A percentile compares a stretch with the other conserved stretches of the same genome.
Conservation (phyloP, 2,329 filamentous ascomycete species). For the Aspergillus udagawae region DNA sequence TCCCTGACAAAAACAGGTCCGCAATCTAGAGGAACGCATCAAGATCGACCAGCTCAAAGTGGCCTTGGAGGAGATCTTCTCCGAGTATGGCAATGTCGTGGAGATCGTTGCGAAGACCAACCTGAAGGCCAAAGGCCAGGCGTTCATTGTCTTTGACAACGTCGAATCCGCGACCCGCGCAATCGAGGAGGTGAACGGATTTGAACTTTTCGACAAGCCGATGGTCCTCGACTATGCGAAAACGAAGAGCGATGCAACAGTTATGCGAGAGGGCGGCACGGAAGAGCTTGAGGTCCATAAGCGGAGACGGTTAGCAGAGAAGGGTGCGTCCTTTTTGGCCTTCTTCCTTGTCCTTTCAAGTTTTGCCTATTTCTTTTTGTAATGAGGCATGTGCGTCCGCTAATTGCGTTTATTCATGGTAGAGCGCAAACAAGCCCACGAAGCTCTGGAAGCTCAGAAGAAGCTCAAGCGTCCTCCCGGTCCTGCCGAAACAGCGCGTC, state of each 20-base stretch:
- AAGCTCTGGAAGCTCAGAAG: constrained; percentile 73
- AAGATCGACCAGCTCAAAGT: constrained; percentile 74
- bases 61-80: constrained; percentile 72
- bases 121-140: constrained; percentile 88
- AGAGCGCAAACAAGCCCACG: constrained; percentile 77
- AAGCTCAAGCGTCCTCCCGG: constrained; percentile 64
- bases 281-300: constrained; percentile 89
- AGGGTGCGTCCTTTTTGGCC: constrained; percentile 55
- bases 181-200: constrained; percentile 85
- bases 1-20: constrained; percentile 43
- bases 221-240: constrained; percentile 81
- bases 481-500: constrained; percentile 49
- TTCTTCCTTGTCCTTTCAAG: constrained; percentile 5
- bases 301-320: constrained; percentile 77
- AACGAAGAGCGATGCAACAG: constrained; percentile 81
- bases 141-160: constrained; percentile 85
- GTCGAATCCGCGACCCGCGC: constrained; percentile 75
- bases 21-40: constrained; percentile 88
- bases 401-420: background rate
- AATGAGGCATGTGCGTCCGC: background rate
- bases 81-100: constrained; percentile 79
- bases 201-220: constrained; percentile 86
- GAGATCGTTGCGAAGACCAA: constrained; percentile 88
- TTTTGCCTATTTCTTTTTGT: constrained; percentile 3
- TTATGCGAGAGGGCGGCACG: constrained; percentile 66